A percentile compares a stretch with the other conserved stretches of the same genome.
Conservation (phyloP, 148 eudicot genomes). For the Rhododendron simsii region DNA sequence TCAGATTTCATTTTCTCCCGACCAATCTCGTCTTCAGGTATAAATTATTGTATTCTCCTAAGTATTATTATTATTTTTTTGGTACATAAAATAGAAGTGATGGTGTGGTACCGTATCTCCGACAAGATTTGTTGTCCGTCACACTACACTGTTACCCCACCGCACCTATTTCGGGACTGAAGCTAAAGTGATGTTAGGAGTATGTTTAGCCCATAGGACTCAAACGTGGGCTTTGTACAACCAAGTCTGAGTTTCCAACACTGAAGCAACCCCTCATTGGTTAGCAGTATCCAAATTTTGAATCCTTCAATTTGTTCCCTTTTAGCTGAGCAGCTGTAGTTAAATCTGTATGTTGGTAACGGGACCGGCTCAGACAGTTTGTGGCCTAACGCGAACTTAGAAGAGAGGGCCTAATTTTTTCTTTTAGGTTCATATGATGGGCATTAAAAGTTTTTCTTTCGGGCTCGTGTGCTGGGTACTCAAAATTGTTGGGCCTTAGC, state of each 20-base stretch:
- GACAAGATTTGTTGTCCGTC: no score
- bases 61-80: no score
- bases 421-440: background rate
- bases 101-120: no score
- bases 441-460: background rate
- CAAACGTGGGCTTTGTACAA: no score
- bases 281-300: background rate
- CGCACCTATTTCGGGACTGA: no score
- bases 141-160: no score
- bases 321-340: background rate
- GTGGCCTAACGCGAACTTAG: background rate
- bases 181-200: no score
- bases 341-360: background rate
- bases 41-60: background rate
- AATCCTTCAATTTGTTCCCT: background rate
- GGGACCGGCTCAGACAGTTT: background rate
- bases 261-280: no score
- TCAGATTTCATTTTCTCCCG: constrained; percentile 31
- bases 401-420: background rate
- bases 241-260: no score
- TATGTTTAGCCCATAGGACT: no score
- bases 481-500: no score
- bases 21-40: constrained; percentile 42
- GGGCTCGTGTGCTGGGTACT: background rate
- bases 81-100: no score